Percentiles rank a stretch among this genome's conserved stretches.
These are phyloP conservation scores for Debaryomyces singareniensis DNA, from an alignment of 1,139 yeast species.

Conservation along the genomic window DNA sequence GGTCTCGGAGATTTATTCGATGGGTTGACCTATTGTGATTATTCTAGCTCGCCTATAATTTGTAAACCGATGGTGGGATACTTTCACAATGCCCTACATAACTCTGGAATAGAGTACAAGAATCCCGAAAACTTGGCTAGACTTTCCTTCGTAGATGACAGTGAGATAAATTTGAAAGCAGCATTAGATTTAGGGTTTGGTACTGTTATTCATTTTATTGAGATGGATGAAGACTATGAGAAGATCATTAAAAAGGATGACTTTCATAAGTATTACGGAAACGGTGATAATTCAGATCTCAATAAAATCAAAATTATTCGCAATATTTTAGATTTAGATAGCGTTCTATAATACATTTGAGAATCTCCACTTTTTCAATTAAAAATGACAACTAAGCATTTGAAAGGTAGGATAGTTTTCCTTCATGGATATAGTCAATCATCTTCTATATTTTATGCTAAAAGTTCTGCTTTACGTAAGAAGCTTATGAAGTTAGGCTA, in stretches of 20 bases:
- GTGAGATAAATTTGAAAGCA: constrained; percentile 57
- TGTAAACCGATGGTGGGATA: constrained; percentile 78
- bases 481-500: constrained; percentile 31
- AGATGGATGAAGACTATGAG: constrained; percentile 37
- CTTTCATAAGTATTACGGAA: constrained; percentile 28
- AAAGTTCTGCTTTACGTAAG: constrained; percentile 40
- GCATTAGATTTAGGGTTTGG: constrained; percentile 49
- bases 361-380: neutral
- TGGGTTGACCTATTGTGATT: constrained; percentile 91
- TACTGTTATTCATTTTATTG: constrained; percentile 53
- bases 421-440: constrained; percentile 42
- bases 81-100: constrained; percentile 48
- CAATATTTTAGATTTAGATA: constrained; percentile 23
- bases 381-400: constrained; percentile 1
- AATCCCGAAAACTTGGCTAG: constrained; percentile 28
- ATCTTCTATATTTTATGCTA: constrained; percentile 39
- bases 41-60: constrained; percentile 54
- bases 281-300: constrained; percentile 20
- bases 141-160: constrained; percentile 74
- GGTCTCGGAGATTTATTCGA: constrained; percentile 90
- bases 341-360: constrained; percentile 7
- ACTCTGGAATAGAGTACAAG: constrained; percentile 52
- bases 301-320: constrained; percentile 27
- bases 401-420: constrained; percentile 29
- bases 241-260: constrained; percentile 23